Evolutionary conservation across 2,329 filamentous ascomycete genomes (phyloP), one percentile per base, ranked within the genome.

Genomic region (Neospermospora avenae): DNA sequence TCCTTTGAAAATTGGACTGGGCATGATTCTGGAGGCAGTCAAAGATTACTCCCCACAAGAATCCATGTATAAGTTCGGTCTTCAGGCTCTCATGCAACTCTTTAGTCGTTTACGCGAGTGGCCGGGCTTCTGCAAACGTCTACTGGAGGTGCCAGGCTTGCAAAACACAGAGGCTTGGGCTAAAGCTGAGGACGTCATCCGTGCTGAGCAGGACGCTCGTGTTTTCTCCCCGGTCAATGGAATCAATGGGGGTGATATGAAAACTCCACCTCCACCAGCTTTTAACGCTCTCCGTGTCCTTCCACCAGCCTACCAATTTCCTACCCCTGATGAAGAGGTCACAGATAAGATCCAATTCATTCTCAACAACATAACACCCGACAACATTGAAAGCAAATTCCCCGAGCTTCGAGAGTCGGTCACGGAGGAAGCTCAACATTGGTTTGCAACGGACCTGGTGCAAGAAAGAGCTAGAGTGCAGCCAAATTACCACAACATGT

Each of bases 1-100:
- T 18, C 91, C 95, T 3, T 84, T 98, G 35, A 92, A 96, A 72
- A 92, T 96, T 59, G 95, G 91, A n/a, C 80, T 98, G 16, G 92
- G 90, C 16, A 97, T 99, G 91, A 96, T 99, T 64, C 80, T 98
- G n/a, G 93, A 99, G 74, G 91, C 95, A 13, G 92, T 99, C 24
- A 84, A 91, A 65, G 92, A 96, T 65, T 91, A 95, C 69, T 78
- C 83, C 34, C 85, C 89, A 0, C 89, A 96, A 34, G 87, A 93
- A 62, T 87, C 91, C 1, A 98, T 99, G 95, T 98, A 95, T 79
- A 96, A 97, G 70, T 99, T 99, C 72, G 95, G 96, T 11, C 82
- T 99, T 13, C 95, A 99, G 73, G 95, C 95, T 16, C 82, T 99
- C 62, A 88, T 97, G 73, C 92, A 98, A 74, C 84, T 98, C 57